These are phyloP conservation scores for Aeschynomene evenia DNA, from an alignment of 306 rosid genomes.

Conservation along the genomic window DNA sequence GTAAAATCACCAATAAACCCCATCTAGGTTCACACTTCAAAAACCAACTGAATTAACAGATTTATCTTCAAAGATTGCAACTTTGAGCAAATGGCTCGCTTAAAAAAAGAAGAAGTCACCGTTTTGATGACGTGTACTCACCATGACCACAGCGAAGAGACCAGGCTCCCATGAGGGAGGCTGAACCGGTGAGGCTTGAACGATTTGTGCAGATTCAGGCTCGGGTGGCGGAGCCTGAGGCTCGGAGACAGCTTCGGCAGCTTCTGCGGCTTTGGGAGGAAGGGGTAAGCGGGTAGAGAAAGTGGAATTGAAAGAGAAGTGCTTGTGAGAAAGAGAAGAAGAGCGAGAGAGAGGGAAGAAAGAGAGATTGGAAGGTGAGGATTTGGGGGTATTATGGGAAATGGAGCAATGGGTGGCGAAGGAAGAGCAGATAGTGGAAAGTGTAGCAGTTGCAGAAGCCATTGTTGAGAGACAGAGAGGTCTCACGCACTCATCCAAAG, in stretches of 20 bases:
- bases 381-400: conserved; percentile 37
- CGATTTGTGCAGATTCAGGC: conserved; percentile 35
- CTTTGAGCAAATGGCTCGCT: conserved; percentile 26
- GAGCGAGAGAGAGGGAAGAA: conserved; percentile 39
- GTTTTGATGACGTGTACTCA: conserved; percentile 27
- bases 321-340: conserved; percentile 42
- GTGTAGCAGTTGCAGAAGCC: conserved; percentile 69
- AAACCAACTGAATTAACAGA: background rate
- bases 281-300: conserved; percentile 46
- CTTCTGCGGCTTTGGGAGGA: conserved; percentile 50
- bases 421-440: conserved; percentile 57
- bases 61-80: background rate
- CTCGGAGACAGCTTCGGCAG: conserved; percentile 25
- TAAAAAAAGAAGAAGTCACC: background rate
- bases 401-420: conserved; percentile 55
- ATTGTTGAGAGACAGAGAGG: conserved; percentile 23
- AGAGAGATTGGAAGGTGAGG: conserved; percentile 27
- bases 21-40: background rate
- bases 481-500: background rate
- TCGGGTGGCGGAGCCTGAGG: conserved; percentile 25
- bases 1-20: background rate
- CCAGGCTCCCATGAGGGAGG: conserved; percentile 61
- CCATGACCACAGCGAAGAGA: conserved; percentile 92
- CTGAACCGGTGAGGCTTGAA: conserved; percentile 36
- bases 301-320: conserved; percentile 41